Base-by-base conservation (phyloP, 2,329 filamentous ascomycete species). In the Ophiostoma fasciatum region DNA sequence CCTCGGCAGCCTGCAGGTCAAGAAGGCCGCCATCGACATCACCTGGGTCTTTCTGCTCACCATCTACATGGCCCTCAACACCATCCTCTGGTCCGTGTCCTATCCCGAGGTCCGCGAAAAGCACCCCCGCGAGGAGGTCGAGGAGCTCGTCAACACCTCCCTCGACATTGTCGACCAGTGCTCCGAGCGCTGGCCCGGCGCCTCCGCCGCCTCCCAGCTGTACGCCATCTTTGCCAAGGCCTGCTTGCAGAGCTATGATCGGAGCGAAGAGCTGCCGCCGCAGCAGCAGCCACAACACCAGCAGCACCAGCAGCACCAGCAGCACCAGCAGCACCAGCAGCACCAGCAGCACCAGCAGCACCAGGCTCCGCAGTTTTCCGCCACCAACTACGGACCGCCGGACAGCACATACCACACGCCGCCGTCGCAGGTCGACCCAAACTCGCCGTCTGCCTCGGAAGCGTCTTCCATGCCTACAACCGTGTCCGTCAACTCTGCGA, bases 31-130 rank as follows among this genome's bases (percentile, higher is more conserved):
- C 17, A 74, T 90, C 10, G 88, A 94, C 51, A 66, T 94, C 41
- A 94, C 87, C 1, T 96, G 88, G 88, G 78, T 94, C 29, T 94
- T 94, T 50, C 74, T 93, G 1, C 70, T 94, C 40, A 77, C 80
- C 15, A 69, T 96, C 28, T 94, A 92, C 60, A 90, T 92, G 74
- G 77, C 82, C 5, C 69, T 96, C 39, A 94, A 94, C 51, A 87
- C 83, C 5, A 71, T 94, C 33, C 68, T 98, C 1, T 98, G 90
- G 90, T 75, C 82, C 2, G 69, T 93, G 7, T 93, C 87, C 1
- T 94, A 93, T 50, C 69, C 78, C 4, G 80, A 88, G 45, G 77
- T 96, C 18, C 78, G 90, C 31, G 69, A 71, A 36, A 63, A 71
- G 14, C 79, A 94, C 51, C 55, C 68, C 4, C 73, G 77, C 15